These are phyloP conservation scores for Ophiobolus disseminans DNA, from an alignment of 2,329 filamentous ascomycete genomes.

Conservation along the genomic window DNA sequence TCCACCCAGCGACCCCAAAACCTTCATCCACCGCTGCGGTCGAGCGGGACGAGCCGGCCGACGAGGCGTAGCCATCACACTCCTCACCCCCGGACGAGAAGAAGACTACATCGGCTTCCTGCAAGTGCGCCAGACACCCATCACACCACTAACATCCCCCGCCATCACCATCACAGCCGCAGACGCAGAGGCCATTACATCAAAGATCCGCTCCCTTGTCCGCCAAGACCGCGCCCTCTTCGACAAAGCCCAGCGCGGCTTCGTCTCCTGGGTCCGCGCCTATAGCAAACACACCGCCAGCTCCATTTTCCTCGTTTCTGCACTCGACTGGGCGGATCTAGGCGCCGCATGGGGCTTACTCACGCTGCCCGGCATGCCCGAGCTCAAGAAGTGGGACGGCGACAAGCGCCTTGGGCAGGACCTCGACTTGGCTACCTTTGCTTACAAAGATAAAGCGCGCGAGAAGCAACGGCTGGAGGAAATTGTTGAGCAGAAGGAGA, in stretches of 20 bases:
- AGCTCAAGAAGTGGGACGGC: conserved; percentile 62
- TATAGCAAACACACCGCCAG: conserved; percentile 91
- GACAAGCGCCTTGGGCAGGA: conserved; percentile 51
- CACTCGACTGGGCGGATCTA: conserved; percentile 84
- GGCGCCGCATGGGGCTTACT: conserved; percentile 86
- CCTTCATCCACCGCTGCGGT: conserved; percentile 71
- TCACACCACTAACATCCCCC: conserved; percentile 67
- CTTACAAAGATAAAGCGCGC: conserved; percentile 55
- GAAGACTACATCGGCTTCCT: conserved; percentile 91
- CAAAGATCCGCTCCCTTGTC: conserved; percentile 67
- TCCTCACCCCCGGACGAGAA: conserved; percentile 83
- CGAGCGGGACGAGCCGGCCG: conserved; percentile 69
- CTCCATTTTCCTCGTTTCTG: conserved; percentile 84
- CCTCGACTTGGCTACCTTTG: conserved; percentile 50
- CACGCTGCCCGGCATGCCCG: conserved; percentile 91
- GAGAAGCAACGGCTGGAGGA: conserved; percentile 53
- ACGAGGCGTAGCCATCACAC: conserved; percentile 81
- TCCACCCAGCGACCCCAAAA: conserved; percentile 85
- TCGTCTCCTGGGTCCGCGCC: conserved; percentile 90
- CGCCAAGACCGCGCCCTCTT: conserved; percentile 71
- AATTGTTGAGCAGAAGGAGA: conserved; percentile 27
- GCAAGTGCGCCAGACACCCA: conserved; percentile 84
- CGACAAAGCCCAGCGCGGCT: conserved; percentile 88
- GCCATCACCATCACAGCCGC: conserved; percentile 63
- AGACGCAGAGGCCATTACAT: conserved; percentile 65